Evolutionary conservation across 441 rosid species (phyloP).

Genomic region (Populus hybrid): DNA sequence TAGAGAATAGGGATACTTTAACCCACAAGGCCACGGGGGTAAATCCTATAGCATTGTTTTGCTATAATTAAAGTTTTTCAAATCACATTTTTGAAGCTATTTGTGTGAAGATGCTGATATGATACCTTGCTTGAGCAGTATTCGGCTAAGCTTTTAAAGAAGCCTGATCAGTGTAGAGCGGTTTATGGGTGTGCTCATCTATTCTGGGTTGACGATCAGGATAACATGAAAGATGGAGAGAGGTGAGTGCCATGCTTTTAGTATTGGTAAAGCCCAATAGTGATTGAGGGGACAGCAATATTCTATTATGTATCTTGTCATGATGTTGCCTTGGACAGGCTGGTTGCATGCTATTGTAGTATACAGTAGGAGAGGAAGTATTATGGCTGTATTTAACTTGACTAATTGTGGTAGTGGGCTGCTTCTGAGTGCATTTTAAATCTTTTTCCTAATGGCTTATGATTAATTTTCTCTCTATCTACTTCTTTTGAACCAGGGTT

Average conservation of each 20-base stretch:
- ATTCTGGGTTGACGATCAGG: no score
- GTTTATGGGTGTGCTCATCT: slow-evolving; percentile 92
- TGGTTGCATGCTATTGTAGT: not conserved
- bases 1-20: slow-evolving; percentile 91
- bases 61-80: not conserved
- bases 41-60: slow-evolving; percentile 22
- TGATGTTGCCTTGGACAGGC: not conserved
- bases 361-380: not conserved
- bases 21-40: slow-evolving; percentile 99
- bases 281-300: not conserved
- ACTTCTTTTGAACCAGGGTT: slow-evolving; percentile 49
- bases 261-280: not conserved
- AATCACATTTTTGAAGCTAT: not conserved
- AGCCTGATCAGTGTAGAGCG: slow-evolving; percentile 97
- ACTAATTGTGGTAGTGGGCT: not conserved
- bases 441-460: not conserved
- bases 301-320: not conserved
- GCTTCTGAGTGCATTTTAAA: not conserved
- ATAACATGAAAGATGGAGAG: slow-evolving; percentile 88
- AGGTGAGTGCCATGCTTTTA: slow-evolving; percentile 42
- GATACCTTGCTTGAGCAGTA: slow-evolving; percentile 55
- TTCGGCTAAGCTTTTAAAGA: slow-evolving; percentile 93
- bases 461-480: not conserved
- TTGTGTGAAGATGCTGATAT: slow-evolving; percentile 26
- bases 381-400: not conserved